phyloP scores from a whole-genome alignment of 768 basidiomycete species.

The Megacollybia marginata region DNA sequence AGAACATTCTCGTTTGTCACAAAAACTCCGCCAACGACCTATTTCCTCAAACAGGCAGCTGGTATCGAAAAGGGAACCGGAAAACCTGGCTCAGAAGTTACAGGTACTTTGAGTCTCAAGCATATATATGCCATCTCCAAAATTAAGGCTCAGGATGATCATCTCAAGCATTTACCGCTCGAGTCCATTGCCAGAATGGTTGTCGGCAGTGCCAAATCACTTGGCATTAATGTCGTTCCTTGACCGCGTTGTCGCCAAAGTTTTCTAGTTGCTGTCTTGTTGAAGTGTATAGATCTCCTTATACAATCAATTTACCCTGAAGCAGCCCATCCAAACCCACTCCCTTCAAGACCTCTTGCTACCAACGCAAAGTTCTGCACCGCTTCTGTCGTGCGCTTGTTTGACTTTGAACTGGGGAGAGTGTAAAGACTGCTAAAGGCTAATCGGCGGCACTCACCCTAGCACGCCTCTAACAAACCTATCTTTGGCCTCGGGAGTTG shows the following conservation, averaged over 20 bases:
- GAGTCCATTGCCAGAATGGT: conserved; percentile 87
- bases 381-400: conserved; percentile 71
- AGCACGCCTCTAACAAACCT: conserved; percentile 67
- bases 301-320: conserved; percentile 13
- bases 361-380: conserved; percentile 84
- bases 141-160: conserved; percentile 88
- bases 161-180: conserved; percentile 78
- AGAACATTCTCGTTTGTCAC: conserved; percentile 90
- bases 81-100: conserved; percentile 68
- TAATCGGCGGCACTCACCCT: conserved; percentile 41
- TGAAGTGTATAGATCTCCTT: too few relatives aligned
- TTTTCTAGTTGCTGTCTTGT: too few relatives aligned
- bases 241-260: conserved; percentile 26
- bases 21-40: conserved; percentile 84
- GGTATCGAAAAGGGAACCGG: conserved; percentile 88
- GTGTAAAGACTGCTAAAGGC: background rate
- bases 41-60: conserved; percentile 86
- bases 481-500: conserved; percentile 68
- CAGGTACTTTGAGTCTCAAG: conserved; percentile 86
- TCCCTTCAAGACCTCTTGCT: conserved; percentile 76
- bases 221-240: conserved; percentile 87
- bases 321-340: conserved; percentile 79
- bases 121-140: conserved; percentile 98
- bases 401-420: conserved; percentile 52
- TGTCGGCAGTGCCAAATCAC: conserved; percentile 79